These are phyloP conservation scores for Phytopythium litorale DNA, from an alignment of 352 stramenopile genomes.

Conservation along the genomic window DNA sequence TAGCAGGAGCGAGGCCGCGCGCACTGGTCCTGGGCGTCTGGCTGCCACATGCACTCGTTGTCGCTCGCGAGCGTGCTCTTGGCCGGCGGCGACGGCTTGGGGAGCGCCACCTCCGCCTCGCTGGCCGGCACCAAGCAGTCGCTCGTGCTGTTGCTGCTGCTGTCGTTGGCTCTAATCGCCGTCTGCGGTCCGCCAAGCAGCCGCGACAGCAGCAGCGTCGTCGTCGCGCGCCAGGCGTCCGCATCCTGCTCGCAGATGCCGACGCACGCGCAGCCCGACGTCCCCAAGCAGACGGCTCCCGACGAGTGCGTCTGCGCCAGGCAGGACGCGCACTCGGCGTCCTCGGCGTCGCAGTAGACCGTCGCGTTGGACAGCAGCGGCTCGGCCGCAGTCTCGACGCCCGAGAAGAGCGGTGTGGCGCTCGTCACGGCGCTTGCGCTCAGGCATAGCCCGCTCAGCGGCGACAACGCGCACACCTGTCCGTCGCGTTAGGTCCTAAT, in stretches of 20 bases:
- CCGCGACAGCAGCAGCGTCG: slow-evolving; percentile 2
- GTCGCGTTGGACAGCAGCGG: slow-evolving; percentile 20
- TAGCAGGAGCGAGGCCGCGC: slow-evolving; percentile 29
- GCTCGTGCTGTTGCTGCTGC: neutral
- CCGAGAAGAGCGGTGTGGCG: neutral
- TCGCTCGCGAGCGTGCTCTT: slow-evolving; percentile 19
- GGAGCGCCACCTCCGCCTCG: neutral
- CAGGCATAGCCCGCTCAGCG: slow-evolving; percentile 4
- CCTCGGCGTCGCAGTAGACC: slow-evolving; percentile 27
- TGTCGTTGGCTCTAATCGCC: neutral
- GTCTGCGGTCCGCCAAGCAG: neutral
- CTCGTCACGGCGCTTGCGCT: neutral
- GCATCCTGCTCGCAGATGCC: slow-evolving; percentile 4
- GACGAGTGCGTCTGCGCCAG: slow-evolving; percentile 9
- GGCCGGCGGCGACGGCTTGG: slow-evolving; percentile 1
- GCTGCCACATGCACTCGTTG: slow-evolving; percentile 32
- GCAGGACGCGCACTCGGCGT: slow-evolving; percentile 26
- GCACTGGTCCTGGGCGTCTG: slow-evolving; percentile 19
- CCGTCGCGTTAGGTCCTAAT: too few species aligned
- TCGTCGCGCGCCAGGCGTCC: slow-evolving; percentile 1
- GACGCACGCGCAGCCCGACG: slow-evolving; percentile 1
- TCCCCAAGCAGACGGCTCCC: neutral
- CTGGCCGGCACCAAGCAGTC: neutral
- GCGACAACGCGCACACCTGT: slow-evolving; percentile 5
- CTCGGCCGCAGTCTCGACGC: neutral